These are phyloP conservation scores for Leccinum solheimii DNA, from an alignment of 1,284 basidiomycete genomes.

Conservation along the genomic window DNA sequence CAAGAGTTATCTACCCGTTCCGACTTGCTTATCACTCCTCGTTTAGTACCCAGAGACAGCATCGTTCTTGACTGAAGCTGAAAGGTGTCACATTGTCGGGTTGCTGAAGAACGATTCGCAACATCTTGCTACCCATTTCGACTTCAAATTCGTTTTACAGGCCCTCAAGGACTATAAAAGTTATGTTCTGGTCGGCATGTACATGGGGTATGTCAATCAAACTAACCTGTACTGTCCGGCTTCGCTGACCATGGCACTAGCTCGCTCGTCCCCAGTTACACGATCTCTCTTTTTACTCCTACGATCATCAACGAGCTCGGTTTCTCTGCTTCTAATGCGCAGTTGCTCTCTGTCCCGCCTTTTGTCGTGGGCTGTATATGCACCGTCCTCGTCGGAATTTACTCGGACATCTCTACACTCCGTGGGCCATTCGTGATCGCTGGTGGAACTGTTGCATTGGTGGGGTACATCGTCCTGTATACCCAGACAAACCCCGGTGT, in stretches of 20 bases:
- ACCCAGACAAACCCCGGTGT: background rate
- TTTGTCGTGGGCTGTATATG: background rate
- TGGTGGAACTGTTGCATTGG: background rate
- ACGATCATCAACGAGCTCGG: constrained; percentile 1
- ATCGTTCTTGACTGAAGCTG: background rate
- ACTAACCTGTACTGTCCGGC: background rate
- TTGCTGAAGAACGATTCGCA: background rate
- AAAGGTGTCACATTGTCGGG: background rate
- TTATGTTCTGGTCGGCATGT: background rate
- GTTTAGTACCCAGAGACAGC: background rate
- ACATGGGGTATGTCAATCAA: background rate
- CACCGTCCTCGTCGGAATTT: background rate
- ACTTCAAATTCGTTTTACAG: background rate
- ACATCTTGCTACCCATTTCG: background rate
- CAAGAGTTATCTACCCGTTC: background rate
- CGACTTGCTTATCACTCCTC: too few species aligned
- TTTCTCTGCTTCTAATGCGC: background rate
- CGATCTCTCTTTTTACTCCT: background rate
- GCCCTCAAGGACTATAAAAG: background rate
- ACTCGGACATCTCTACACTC: background rate
- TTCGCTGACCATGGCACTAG: background rate
- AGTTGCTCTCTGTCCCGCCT: background rate
- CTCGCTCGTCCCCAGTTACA: background rate
- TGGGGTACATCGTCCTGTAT: background rate
- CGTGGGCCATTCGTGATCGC: background rate